phyloP scores from a whole-genome alignment of 2,329 filamentous ascomycete species.

The Chaetomium sp. region DNA sequence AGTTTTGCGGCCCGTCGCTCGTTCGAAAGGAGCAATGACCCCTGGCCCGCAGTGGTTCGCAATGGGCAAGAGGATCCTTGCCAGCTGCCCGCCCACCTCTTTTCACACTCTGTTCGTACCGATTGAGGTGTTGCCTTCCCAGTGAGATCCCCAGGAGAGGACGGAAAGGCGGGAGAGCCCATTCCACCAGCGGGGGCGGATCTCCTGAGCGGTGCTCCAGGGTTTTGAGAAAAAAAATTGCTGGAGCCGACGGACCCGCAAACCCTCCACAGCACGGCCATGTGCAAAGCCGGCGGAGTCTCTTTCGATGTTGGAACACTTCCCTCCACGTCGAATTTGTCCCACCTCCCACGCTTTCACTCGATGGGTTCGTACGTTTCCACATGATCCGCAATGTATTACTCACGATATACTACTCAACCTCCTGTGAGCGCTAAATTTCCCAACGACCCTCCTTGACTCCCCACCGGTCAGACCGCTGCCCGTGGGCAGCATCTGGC shows the following conservation, averaged over 20 bases:
- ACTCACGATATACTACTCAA: constrained; percentile 9
- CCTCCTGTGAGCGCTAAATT: too few species aligned
- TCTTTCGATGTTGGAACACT: constrained; percentile 9
- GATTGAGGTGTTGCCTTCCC: too few species aligned
- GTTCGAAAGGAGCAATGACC: background rate
- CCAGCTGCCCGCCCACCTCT: too few species aligned
- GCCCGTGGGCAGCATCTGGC: background rate
- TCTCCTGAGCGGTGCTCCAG: too few species aligned
- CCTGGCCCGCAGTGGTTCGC: background rate
- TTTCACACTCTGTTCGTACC: too few species aligned
- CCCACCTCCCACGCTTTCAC: constrained; percentile 7
- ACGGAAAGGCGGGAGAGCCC: background rate
- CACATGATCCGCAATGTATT: constrained; percentile 15
- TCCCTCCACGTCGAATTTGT: background rate
- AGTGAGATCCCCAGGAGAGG: too few species aligned
- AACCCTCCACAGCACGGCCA: constrained; percentile 4
- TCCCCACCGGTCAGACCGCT: constrained; percentile 10
- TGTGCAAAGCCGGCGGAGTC: constrained; percentile 8
- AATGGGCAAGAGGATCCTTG: too few species aligned
- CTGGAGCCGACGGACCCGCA: background rate
- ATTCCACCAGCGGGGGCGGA: background rate
- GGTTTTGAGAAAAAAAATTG: background rate
- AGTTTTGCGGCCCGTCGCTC: constrained; percentile 7
- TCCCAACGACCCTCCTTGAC: background rate
- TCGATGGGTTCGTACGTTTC: constrained; percentile 14